These are phyloP conservation scores for Rhizoctonia solani DNA, from an alignment of 1,284 basidiomycete species.

Conservation along the genomic window DNA sequence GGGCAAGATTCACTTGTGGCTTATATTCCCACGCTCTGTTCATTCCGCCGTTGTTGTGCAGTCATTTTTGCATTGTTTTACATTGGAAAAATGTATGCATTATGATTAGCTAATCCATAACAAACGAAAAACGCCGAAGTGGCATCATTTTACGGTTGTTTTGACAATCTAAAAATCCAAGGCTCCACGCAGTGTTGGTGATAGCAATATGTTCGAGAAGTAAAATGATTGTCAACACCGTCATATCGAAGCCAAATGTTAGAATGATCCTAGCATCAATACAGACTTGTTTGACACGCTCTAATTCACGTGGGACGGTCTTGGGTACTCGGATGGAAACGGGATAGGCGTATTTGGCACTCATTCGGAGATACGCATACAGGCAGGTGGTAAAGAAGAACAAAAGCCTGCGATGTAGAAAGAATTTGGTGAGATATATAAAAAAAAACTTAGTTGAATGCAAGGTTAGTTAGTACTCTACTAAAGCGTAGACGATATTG, in stretches of 20 bases:
- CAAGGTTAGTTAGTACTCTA: constrained; percentile 49
- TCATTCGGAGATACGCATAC: constrained; percentile 65
- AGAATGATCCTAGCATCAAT: constrained; percentile 67
- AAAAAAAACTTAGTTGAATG: constrained; percentile 78
- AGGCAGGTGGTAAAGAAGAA: constrained; percentile 90
- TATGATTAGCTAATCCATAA: too few relatives aligned
- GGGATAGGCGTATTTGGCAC: constrained; percentile 67
- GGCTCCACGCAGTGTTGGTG: too few relatives aligned
- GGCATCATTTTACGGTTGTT: too few relatives aligned
- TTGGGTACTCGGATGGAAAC: constrained; percentile 88
- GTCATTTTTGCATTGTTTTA: too few relatives aligned
- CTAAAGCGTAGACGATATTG: not conserved
- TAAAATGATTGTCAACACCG: constrained; percentile 92
- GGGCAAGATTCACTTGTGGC: too few relatives aligned
- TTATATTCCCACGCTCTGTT: too few relatives aligned
- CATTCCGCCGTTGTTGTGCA: too few relatives aligned
- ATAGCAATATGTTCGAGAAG: constrained; percentile 98
- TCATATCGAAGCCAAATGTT: constrained; percentile 77
- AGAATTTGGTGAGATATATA: constrained; percentile 61
- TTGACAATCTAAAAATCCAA: too few relatives aligned
- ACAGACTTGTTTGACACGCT: constrained; percentile 72
- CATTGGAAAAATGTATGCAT: too few relatives aligned
- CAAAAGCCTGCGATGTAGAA: constrained; percentile 71
- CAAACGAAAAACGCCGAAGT: too few relatives aligned
- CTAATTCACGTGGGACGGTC: constrained; percentile 71